phyloP scores from a whole-genome alignment of 1,284 basidiomycete species.

The Somion occarium region DNA sequence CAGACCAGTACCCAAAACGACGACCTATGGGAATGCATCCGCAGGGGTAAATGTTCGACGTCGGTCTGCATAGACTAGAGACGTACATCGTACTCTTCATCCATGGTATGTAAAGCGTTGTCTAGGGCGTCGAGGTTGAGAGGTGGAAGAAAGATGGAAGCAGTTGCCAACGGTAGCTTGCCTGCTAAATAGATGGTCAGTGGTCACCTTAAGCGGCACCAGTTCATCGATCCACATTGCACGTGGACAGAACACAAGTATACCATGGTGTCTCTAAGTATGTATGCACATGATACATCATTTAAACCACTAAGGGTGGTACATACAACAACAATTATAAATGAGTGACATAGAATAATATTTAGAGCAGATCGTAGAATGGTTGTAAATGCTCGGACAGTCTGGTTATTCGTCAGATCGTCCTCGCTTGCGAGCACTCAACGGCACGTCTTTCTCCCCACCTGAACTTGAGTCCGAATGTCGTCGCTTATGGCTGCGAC shows the following conservation, averaged over 20 bases:
- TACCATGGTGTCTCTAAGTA: too few relatives aligned
- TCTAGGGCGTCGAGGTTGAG: slow-evolving; percentile 5
- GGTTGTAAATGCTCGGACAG: too few relatives aligned
- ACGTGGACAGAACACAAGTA: too few relatives aligned
- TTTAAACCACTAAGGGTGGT: neutral
- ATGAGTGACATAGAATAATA: neutral
- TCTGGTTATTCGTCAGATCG: neutral
- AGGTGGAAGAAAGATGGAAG: neutral
- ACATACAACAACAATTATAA: neutral
- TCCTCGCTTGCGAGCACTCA: neutral
- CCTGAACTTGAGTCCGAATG: neutral
- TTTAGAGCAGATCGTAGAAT: neutral
- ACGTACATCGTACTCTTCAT: slow-evolving; percentile 86
- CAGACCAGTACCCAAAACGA: slow-evolving; percentile 93
- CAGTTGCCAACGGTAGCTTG: slow-evolving; percentile 2
- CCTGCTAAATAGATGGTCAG: slow-evolving; percentile 10
- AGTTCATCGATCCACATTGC: slow-evolving; percentile 16
- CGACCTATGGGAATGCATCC: slow-evolving; percentile 51
- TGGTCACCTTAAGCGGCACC: slow-evolving; percentile 13
- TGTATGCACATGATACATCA: too few relatives aligned
- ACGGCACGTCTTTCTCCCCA: neutral
- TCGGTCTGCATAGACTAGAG: too few relatives aligned
- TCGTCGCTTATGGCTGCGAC: neutral
- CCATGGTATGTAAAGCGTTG: slow-evolving; percentile 49
- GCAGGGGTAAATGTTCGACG: slow-evolving; percentile 8